Evolutionary conservation across 257 asterid genomes (phyloP).

Genomic region (Cynanchum wilfordii): DNA sequence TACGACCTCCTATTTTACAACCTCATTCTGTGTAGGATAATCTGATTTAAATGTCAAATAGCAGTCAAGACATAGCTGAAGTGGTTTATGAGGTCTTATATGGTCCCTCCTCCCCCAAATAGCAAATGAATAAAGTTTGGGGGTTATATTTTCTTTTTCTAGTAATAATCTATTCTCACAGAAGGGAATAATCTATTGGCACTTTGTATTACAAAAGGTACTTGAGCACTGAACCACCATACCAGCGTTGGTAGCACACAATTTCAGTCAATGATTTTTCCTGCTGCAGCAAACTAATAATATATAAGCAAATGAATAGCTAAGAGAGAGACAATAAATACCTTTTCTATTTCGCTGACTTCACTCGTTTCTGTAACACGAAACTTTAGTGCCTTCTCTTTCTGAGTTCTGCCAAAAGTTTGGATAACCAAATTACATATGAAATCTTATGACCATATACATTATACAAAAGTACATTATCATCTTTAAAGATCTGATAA

Average conservation of each 20-base stretch:
- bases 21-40: neutral
- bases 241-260: neutral
- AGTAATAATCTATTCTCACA: neutral
- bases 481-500: too few relatives aligned
- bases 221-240: neutral
- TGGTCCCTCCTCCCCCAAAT: neutral
- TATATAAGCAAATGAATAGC: neutral
- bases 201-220: neutral
- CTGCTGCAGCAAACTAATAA: neutral
- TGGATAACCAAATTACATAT: slow-evolving; percentile 16
- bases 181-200: neutral
- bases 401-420: slow-evolving; percentile 60
- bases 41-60: neutral
- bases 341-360: slow-evolving; percentile 84
- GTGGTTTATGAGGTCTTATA: neutral
- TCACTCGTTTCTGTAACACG: slow-evolving; percentile 71
- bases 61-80: neutral
- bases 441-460: neutral
- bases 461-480: neutral
- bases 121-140: neutral
- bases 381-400: slow-evolving; percentile 83
- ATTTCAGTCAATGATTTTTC: neutral
- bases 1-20: neutral
- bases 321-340: slow-evolving; percentile 16
- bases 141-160: neutral